Evolutionary conservation across 495 filamentous ascomycete genomes (phyloP).

Genomic region (Beverwykella pulmonaria): DNA sequence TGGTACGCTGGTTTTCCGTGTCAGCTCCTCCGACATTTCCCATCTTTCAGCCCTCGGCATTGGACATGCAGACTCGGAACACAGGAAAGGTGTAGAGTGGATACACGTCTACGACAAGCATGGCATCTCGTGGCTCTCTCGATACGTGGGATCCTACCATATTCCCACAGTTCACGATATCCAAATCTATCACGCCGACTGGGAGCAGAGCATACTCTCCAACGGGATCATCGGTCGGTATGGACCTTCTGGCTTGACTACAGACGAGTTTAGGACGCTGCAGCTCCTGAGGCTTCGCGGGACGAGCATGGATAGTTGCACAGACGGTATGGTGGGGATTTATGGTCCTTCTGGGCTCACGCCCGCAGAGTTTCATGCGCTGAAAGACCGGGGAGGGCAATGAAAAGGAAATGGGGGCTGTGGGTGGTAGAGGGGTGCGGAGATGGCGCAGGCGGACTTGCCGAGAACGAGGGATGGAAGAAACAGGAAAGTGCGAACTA

Average conservation of each 20-base stretch:
- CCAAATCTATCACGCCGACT: neutral
- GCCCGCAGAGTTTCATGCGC: neutral
- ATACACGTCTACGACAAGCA: neutral
- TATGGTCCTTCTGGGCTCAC: neutral
- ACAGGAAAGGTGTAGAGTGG: neutral
- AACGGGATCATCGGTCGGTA: neutral
- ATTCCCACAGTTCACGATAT: neutral
- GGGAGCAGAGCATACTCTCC: neutral
- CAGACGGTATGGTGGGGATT: neutral
- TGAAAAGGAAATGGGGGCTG: neutral
- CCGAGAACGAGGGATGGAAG: no score
- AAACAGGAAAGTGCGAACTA: no score
- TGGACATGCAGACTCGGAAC: neutral
- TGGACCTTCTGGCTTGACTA: neutral
- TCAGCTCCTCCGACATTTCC: neutral
- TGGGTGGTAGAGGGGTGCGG: neutral
- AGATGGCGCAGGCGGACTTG: no score
- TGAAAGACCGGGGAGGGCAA: neutral
- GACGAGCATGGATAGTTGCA: no score
- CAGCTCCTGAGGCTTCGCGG: no score
- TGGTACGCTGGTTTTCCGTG: slow-evolving; percentile 1
- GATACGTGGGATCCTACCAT: neutral
- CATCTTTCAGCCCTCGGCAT: neutral
- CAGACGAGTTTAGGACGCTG: no score
- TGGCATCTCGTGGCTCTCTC: neutral